phyloP scores from a whole-genome alignment of 257 asterid species.

The Solanum appendiculatum region DNA sequence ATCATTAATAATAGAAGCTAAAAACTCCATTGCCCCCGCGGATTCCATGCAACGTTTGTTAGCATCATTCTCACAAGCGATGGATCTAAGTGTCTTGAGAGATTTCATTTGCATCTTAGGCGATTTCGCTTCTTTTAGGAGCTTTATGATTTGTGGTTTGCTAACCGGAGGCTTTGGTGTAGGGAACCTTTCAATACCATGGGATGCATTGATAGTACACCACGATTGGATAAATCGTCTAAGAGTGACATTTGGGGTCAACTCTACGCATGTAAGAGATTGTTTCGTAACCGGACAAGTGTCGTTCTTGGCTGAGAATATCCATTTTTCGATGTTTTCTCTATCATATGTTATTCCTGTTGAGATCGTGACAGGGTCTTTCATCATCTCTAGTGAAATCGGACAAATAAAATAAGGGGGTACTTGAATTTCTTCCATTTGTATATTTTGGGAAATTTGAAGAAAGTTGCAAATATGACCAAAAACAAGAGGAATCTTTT shows the following conservation, averaged over 20 bases:
- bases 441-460: background rate
- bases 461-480: background rate
- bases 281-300: constrained; percentile 71
- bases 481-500: background rate
- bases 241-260: constrained; percentile 70
- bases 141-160: constrained; percentile 40
- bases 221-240: constrained; percentile 78
- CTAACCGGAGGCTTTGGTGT: constrained; percentile 64
- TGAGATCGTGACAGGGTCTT: constrained; percentile 62
- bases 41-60: constrained; percentile 52
- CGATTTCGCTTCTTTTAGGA: constrained; percentile 27
- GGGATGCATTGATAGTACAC: constrained; percentile 57
- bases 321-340: constrained; percentile 69
- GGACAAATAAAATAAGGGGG: constrained; percentile 83
- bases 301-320: constrained; percentile 28
- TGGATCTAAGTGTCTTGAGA: constrained; percentile 40
- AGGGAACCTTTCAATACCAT: constrained; percentile 60
- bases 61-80: constrained; percentile 50
- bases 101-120: constrained; percentile 29
- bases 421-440: constrained; percentile 48
- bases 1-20: constrained; percentile 33
- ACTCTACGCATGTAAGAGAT: constrained; percentile 21
- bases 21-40: constrained; percentile 43
- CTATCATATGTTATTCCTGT: constrained; percentile 88
- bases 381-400: constrained; percentile 66